Evolutionary conservation across 192 early-diverging fungal genomes (phyloP).

Genomic region (Jimgerdemannia lactiflua): DNA sequence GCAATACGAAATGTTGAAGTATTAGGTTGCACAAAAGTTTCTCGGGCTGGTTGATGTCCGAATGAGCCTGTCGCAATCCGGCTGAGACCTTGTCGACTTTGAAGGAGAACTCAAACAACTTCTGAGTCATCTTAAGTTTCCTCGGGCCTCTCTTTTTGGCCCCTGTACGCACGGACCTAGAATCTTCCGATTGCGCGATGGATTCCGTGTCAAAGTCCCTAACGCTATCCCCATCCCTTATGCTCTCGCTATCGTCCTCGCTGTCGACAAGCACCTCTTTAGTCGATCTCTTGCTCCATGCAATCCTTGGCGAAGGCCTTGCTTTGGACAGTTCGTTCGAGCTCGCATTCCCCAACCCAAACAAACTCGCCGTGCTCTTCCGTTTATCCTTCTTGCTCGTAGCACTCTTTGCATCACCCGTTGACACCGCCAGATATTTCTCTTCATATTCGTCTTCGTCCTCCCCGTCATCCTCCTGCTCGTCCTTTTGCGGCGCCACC

Average conservation of each 20-base stretch:
- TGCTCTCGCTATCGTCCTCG: slow-evolving; percentile 25
- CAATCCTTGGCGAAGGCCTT: neutral
- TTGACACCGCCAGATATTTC: slow-evolving; percentile 55
- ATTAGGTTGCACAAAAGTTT: slow-evolving; percentile 59
- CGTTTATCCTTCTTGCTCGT: slow-evolving; percentile 10
- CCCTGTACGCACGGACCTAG: slow-evolving; percentile 3
- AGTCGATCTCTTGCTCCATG: neutral
- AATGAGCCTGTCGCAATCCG: slow-evolving; percentile 56
- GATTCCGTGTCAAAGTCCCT: slow-evolving; percentile 8
- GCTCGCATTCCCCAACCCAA: slow-evolving; percentile 15
- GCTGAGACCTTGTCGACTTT: slow-evolving; percentile 67
- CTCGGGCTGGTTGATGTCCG: slow-evolving; percentile 39
- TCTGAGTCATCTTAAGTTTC: slow-evolving; percentile 26
- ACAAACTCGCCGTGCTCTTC: slow-evolving; percentile 19
- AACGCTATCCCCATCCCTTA: slow-evolving; percentile 33
- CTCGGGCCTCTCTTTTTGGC: neutral
- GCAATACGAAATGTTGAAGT: slow-evolving; percentile 67
- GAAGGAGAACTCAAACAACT: slow-evolving; percentile 58
- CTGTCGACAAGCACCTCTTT: slow-evolving; percentile 23
- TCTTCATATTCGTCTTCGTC: slow-evolving; percentile 1
- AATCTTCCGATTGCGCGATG: slow-evolving; percentile 44
- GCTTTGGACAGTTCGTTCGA: slow-evolving; percentile 15
- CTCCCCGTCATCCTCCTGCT: slow-evolving; percentile 4
- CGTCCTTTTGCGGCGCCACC: slow-evolving; percentile 44
- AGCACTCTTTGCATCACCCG: slow-evolving; percentile 8